Base-by-base conservation (phyloP, 208 protist genomes). In the Trypanosoma lewisi region DNA sequence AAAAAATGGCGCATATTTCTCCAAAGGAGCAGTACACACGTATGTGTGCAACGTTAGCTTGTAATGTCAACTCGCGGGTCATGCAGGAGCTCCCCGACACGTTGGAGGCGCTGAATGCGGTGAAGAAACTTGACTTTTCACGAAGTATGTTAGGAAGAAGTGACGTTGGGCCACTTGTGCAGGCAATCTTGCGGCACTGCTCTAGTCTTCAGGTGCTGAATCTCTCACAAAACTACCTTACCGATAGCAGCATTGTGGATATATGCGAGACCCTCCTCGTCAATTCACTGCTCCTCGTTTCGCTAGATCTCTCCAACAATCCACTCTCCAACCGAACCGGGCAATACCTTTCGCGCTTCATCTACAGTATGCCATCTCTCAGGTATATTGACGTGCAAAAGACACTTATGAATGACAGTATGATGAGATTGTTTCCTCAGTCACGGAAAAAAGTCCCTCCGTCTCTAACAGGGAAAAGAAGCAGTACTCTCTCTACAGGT, bases 201-300 rank as follows among this genome's bases (percentile, higher is more conserved):
- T 56, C 57, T 33, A 48, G 36, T 37, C 34, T 73, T 21, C 42
- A 41, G 31, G 52, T 62, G 23, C 49, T 73, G 8, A 73, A 73
- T 44, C 45, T 73, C 11, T 64, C 67, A 1, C 58, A 73, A n/a
- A 73, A 73, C 31, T 73, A 73, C 28, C 47, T 73, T 0, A 67
- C 67, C 5, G 60, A 73, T 56, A 50, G 60, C 33, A 62, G 53
- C 44, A 51, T 60, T 21, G 44, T 70, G 19, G 16, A 23, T 30
- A 56, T 70, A 47, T 70, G 64, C 49, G 64, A 70, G 33, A 57
- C 64, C 17, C 55, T 70, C 16, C 36, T 54, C 19, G 64, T 42
- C 31, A 14, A 63, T 23, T 66, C 56, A 19, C 57, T 25, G 21
- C 27, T 19, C 34, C 58, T 73, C 27, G 51, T 56, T 2, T 60